Percentiles rank a stretch among this genome's conserved stretches.
phyloP scores from a whole-genome alignment of 2,329 filamentous ascomycete genomes.

The Pseudogymnoascus destructans region DNA sequence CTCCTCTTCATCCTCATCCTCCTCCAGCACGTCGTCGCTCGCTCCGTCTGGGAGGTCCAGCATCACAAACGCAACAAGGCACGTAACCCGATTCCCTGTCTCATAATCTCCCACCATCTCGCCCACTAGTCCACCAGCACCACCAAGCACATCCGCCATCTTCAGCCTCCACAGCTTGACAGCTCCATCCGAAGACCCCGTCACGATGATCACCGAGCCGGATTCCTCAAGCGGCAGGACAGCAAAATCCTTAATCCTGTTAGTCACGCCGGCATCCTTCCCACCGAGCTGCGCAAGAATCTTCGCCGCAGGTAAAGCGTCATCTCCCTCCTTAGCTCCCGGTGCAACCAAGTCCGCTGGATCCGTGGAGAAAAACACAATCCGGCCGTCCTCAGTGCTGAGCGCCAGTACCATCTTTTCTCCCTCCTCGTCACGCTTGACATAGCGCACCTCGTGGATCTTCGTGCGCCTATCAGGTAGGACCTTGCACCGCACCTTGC shows the following conservation, averaged over 20 bases:
- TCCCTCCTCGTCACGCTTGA: conserved; percentile 37
- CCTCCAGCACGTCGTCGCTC: conserved; percentile 32
- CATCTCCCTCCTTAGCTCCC: conserved; percentile 27
- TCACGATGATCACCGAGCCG: conserved; percentile 45
- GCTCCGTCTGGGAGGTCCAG: conserved; percentile 49
- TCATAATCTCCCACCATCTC: conserved; percentile 65
- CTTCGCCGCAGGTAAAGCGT: conserved; percentile 44
- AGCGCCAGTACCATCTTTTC: conserved; percentile 52
- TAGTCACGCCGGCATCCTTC: conserved; percentile 48
- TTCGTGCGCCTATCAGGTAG: conserved; percentile 59
- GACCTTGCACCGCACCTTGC: conserved; percentile 62
- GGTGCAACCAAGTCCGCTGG: conserved; percentile 32
- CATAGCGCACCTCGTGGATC: conserved; percentile 68
- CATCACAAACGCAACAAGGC: conserved; percentile 77
- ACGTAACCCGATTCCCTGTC: conserved; percentile 81
- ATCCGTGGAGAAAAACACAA: conserved; percentile 69
- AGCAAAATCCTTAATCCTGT: conserved; percentile 77
- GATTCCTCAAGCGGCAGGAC: conserved; percentile 43
- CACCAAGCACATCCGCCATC: conserved; percentile 27
- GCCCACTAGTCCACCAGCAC: conserved; percentile 26
- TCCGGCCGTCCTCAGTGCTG: conserved; percentile 79
- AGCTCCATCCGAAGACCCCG: conserved; percentile 74
- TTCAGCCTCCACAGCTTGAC: conserved; percentile 63
- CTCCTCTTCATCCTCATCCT: conserved; percentile 20
- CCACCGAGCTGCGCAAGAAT: conserved; percentile 70